Percentiles rank a stretch among this genome's conserved stretches.
Evolutionary conservation across 768 basidiomycete genomes (phyloP).

Genomic region (Termitomyces titanicus): DNA sequence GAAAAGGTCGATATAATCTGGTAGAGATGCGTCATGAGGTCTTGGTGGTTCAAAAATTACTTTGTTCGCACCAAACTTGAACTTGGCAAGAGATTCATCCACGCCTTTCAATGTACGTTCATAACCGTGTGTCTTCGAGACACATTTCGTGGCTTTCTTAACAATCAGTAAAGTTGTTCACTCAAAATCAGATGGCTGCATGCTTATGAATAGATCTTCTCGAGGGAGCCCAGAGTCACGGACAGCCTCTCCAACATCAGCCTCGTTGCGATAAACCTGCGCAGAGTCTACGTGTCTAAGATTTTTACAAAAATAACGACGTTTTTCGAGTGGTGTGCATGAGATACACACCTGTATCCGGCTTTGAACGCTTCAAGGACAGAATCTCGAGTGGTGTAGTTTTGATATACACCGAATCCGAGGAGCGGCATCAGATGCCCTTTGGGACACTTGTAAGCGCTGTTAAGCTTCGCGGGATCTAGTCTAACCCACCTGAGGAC

Average conservation of each 20-base stretch:
- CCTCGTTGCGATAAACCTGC: constrained; percentile 65
- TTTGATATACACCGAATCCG: constrained; percentile 72
- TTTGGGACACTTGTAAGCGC: constrained; percentile 8
- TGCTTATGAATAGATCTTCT: constrained; percentile 71
- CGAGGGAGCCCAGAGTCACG: constrained; percentile 52
- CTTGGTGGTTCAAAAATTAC: neutral
- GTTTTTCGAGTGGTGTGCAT: neutral
- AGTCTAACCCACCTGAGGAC: constrained; percentile 12
- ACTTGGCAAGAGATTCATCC: constrained; percentile 54
- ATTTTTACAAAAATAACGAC: neutral
- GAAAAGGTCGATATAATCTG: constrained; percentile 59
- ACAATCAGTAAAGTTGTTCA: neutral
- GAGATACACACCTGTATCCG: constrained; percentile 52
- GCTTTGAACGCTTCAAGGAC: constrained; percentile 58
- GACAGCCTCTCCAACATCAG: constrained; percentile 55
- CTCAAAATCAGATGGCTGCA: neutral
- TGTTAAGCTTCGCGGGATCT: neutral
- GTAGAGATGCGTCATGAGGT: neutral
- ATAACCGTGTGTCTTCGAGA: constrained; percentile 57
- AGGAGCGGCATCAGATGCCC: constrained; percentile 61
- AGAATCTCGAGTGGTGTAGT: constrained; percentile 51
- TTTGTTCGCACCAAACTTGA: constrained; percentile 47
- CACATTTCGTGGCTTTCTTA: constrained; percentile 60
- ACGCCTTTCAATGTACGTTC: constrained; percentile 55
- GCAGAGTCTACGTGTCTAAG: constrained; percentile 72